These are phyloP conservation scores for Sporothrix phasma DNA, from an alignment of 2,329 filamentous ascomycete genomes.

Conservation along the genomic window DNA sequence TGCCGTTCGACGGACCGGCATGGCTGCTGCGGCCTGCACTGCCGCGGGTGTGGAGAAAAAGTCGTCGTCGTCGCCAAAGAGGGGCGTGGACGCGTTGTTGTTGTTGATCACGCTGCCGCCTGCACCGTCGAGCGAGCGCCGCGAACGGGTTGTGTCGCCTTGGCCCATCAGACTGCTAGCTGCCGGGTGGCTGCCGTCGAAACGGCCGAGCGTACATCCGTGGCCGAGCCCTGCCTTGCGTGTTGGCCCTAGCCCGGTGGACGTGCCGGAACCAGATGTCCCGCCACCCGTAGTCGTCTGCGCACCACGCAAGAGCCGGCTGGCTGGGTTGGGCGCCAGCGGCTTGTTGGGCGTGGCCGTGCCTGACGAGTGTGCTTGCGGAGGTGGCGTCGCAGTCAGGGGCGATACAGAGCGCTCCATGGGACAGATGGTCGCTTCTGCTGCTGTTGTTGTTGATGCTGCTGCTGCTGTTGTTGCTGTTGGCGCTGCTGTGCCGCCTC, in stretches of 20 bases:
- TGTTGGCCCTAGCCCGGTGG: conserved; percentile 15
- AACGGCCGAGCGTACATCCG: conserved; percentile 34
- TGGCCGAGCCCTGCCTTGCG: conserved; percentile 38
- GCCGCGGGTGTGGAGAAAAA: conserved; percentile 22
- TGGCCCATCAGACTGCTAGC: neutral
- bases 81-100: conserved; percentile 33
- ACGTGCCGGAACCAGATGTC: neutral
- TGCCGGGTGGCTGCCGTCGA: neutral
- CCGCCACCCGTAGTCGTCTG: neutral
- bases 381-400: neutral
- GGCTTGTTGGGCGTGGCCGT: neutral
- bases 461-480: conserved; percentile 2
- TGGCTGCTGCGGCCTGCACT: neutral
- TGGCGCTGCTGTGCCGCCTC: conserved; percentile 40
- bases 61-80: conserved; percentile 84
- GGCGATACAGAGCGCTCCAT: neutral
- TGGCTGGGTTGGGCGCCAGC: neutral
- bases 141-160: conserved; percentile 19
- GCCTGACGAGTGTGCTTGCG: neutral
- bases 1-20: neutral
- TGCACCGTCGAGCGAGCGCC: conserved; percentile 59
- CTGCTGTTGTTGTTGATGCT: neutral
- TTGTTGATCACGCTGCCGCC: neutral
- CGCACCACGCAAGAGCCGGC: neutral
- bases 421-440: neutral